These are phyloP conservation scores for Yamadazyma atlantica DNA, from an alignment of 1,139 yeast genomes.

Conservation along the genomic window DNA sequence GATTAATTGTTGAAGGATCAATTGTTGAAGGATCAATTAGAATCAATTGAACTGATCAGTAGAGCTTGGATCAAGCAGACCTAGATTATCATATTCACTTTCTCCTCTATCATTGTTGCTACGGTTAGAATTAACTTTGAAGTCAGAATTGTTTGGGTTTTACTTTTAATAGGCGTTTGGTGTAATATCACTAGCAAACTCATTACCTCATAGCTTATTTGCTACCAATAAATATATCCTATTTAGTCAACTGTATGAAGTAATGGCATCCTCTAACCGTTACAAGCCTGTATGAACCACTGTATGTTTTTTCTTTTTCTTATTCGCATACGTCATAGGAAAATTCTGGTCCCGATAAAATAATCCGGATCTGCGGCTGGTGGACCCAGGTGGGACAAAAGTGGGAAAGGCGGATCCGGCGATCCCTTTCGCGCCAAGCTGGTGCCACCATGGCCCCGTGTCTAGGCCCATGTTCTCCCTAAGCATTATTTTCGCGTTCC, in stretches of 20 bases:
- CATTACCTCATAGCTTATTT: constrained; percentile 1
- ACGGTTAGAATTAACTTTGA: constrained; percentile 1
- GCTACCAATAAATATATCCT: background rate
- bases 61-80: too few species aligned
- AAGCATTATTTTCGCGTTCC: too few species aligned
- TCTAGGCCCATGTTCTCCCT: too few species aligned
- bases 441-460: background rate
- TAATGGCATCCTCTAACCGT: background rate
- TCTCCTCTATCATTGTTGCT: background rate
- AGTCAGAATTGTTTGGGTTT: too few species aligned
- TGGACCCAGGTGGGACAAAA: background rate
- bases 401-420: background rate
- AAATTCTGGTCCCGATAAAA: background rate
- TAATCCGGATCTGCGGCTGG: constrained; percentile 1
- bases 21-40: too few species aligned
- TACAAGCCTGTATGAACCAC: background rate
- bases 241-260: background rate
- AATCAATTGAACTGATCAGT: too few species aligned
- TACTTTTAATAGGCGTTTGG: too few species aligned
- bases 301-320: background rate
- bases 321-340: constrained; percentile 1
- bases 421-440: background rate
- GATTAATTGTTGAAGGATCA: too few species aligned
- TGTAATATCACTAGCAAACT: background rate
- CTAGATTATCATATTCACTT: background rate